Base-by-base conservation (phyloP, 1,284 basidiomycete species). In the Mycosarcoma mackinlayi region DNA sequence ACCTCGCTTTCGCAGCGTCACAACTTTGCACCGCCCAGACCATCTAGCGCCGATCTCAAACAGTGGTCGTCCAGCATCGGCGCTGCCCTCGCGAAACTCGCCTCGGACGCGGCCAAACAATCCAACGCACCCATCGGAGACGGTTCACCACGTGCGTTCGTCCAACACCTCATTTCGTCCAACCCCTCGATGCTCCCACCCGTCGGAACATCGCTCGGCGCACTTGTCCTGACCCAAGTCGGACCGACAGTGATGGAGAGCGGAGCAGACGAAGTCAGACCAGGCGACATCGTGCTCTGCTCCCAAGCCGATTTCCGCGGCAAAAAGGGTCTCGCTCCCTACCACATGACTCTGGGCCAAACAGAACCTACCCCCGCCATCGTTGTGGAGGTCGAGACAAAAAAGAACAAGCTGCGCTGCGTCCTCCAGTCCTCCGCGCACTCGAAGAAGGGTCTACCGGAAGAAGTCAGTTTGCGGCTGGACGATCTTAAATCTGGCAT, bases 401-500 rank as follows among this genome's bases (percentile, higher is more conserved):
- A 75, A 48, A 77, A 77, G 60, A 73, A 69, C 34, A 77, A 77
- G 46, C 31, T 77, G 7, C 16, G 69, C 6, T 63, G 57, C 51
- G 40, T 78, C 28, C 14, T 76, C 4, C 92, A 94, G 82, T 91
- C 90, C 56, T 90, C 90, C 54, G 27, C 50, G 33, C n/a, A 21
- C 37, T 52, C 44, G n/a, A 44, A 74, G 41, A 61, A 65, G 38
- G 39, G 81, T 89, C 87, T 31, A 0, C 89, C 87, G 56, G 93
- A 94, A 78, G 87, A 87, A 50, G 89, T 88, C 24, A 93, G 90
- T 72, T 93, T 94, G 84, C 87, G 91, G 50, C 84, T 94, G 77
- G 93, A 95, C 49, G 93, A 95, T 85, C 82, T 95, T 73, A 94
- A 93, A 86, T 90, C 88, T 73, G 93, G 93, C 11, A 84, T 85